Evolutionary conservation across 2,329 filamentous ascomycete species (phyloP).

Genomic region (Curvularia sp.): DNA sequence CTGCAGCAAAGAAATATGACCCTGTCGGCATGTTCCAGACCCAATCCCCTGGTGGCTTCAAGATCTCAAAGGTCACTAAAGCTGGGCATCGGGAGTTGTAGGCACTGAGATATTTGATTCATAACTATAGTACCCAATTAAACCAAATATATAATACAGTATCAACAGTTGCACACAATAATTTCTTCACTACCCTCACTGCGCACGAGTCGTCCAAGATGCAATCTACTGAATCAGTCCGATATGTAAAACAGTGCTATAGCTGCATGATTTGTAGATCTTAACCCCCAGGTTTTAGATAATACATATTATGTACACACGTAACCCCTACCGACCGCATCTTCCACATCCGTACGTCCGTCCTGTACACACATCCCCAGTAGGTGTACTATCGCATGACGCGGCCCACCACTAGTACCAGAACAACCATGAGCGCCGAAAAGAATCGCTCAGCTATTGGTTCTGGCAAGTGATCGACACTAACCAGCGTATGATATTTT

Average conservation of each 20-base stretch:
- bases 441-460: neutral
- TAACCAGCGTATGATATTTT: too few species aligned
- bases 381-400: neutral
- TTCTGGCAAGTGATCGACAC: neutral
- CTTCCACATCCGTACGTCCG: neutral
- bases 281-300: neutral
- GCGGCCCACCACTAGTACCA: neutral
- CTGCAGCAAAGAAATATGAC: slow-evolving; percentile 50
- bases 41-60: slow-evolving; percentile 53
- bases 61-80: slow-evolving; percentile 35
- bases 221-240: neutral
- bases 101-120: neutral
- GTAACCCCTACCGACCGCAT: neutral
- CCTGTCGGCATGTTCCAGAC: slow-evolving; percentile 51
- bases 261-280: neutral
- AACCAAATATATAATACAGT: neutral
- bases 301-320: neutral
- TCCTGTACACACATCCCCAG: neutral
- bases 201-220: neutral
- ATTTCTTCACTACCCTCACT: neutral
- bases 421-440: neutral
- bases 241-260: neutral
- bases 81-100: slow-evolving; percentile 5
- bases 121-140: neutral
- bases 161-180: neutral